Evolutionary conservation across 176 grass and related monocot genomes (phyloP).

Genomic region (Carex cristatella): DNA sequence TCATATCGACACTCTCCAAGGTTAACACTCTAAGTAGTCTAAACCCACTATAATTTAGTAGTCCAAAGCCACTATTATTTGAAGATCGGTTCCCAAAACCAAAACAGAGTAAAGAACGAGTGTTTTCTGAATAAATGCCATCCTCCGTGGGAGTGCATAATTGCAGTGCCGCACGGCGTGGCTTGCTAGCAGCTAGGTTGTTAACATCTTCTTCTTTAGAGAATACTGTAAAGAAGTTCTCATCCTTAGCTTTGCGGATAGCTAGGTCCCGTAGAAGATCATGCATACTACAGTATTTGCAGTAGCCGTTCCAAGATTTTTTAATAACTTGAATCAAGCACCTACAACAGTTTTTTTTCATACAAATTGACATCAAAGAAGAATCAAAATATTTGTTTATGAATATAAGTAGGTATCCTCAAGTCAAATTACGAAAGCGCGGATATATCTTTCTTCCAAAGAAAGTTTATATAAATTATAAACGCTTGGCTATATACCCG

Average conservation of each 20-base stretch:
- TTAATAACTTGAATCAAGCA: not conserved
- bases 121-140: not conserved
- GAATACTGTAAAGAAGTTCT: not conserved
- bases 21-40: not conserved
- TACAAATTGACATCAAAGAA: not conserved
- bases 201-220: not conserved
- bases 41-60: not conserved
- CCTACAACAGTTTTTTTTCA: not conserved
- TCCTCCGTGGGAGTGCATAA: not conserved
- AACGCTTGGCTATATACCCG: no score
- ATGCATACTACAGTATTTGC: not conserved
- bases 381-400: not conserved
- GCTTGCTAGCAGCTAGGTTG: not conserved
- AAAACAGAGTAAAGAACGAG: not conserved
- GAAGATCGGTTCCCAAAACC: no score
- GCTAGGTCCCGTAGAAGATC: conserved; percentile 2
- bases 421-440: no score
- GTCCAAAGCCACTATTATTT: no score
- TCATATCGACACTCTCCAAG: not conserved
- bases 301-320: not conserved
- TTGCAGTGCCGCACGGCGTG: not conserved
- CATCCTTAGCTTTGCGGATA: not conserved
- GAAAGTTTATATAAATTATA: no score
- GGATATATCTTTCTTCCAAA: no score
- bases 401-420: no score